phyloP scores from a whole-genome alignment of 768 basidiomycete species.

The Gyrodon lividus region DNA sequence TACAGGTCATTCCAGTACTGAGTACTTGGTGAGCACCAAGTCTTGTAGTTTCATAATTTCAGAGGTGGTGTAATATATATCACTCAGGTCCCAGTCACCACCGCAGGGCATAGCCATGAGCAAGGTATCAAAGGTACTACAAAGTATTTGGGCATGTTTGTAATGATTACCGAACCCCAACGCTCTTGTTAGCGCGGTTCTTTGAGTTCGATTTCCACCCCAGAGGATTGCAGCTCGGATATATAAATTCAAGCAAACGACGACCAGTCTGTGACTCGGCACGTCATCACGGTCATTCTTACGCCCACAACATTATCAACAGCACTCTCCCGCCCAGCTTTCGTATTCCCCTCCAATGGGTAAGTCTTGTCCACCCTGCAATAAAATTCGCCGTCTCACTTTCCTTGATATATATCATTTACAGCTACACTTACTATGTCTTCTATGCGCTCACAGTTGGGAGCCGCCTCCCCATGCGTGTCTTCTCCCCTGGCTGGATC shows the following conservation, averaged over 20 bases:
- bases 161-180: constrained; percentile 29
- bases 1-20: too few relatives aligned
- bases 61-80: too few relatives aligned
- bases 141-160: constrained; percentile 29
- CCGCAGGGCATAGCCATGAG: not conserved
- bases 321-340: constrained; percentile 5
- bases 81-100: too few relatives aligned
- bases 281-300: constrained; percentile 30
- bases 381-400: not conserved
- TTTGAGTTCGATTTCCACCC: constrained; percentile 12
- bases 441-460: constrained; percentile 24
- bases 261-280: constrained; percentile 26
- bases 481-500: constrained; percentile 64
- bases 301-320: constrained; percentile 3
- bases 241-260: constrained; percentile 32
- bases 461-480: constrained; percentile 39
- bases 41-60: too few relatives aligned
- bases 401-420: not conserved
- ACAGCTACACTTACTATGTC: constrained; percentile 47
- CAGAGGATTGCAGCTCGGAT: constrained; percentile 23
- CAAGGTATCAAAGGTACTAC: too few relatives aligned
- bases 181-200: constrained; percentile 8
- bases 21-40: too few relatives aligned
- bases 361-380: constrained; percentile 21
- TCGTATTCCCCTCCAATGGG: constrained; percentile 39